Conservation (phyloP, 2,329 filamentous ascomycete species). For the Trichoderma guizhouense region DNA sequence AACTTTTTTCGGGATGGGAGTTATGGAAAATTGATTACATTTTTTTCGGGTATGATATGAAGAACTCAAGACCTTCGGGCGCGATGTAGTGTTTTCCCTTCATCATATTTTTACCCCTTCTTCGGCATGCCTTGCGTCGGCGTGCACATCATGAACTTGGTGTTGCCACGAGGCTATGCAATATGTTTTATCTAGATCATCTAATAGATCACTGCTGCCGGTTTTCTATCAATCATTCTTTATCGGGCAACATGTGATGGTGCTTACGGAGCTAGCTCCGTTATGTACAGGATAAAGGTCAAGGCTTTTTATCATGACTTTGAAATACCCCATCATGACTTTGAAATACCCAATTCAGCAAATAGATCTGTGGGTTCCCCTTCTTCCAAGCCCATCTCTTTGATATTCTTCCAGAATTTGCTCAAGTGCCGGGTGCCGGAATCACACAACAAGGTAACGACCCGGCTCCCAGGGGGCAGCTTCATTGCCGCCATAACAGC, state of each 20-base stretch:
- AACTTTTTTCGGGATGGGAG: constrained; percentile 13
- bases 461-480: constrained; percentile 58
- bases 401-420: constrained; percentile 78
- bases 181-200: constrained; percentile 12
- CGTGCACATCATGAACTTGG: background rate
- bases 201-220: constrained; percentile 13
- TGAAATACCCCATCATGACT: constrained; percentile 36
- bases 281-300: background rate
- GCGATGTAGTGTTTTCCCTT: background rate
- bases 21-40: constrained; percentile 13
- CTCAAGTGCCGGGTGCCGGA: constrained; percentile 77
- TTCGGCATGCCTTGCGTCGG: background rate
- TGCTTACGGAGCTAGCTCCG: background rate
- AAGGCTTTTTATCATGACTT: background rate
- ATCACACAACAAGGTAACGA: constrained; percentile 85
- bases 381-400: constrained; percentile 64
- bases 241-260: background rate
- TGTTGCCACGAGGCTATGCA: constrained; percentile 1
- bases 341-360: constrained; percentile 45
- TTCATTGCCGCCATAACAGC: constrained; percentile 65
- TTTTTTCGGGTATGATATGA: background rate
- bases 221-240: background rate
- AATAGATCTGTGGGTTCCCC: constrained; percentile 48
- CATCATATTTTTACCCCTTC: background rate
- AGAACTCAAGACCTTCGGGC: background rate